Evolutionary conservation across 352 stramenopile genomes (phyloP), one percentile per base, ranked within the genome.

Genomic region (Globisporangium lucens): DNA sequence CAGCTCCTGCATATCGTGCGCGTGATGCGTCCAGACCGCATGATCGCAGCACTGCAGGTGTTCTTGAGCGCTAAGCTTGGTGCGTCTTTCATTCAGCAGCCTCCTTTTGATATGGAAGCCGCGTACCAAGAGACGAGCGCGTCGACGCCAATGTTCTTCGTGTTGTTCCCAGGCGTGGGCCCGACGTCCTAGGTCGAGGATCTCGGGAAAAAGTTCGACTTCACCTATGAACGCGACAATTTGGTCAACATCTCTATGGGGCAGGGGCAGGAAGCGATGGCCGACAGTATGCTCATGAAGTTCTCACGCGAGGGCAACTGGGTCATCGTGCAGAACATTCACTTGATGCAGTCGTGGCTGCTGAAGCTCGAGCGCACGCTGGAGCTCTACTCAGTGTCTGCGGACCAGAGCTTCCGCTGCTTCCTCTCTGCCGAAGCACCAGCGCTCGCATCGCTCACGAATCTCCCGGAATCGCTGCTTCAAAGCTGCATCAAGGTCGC

Each of bases 361-460:
- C 86, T 85, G 0, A 83, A 82, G 60, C 83, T 98, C 22, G 92
- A 97, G 57, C 75, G 83, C 10, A 80, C 89, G 4, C 61, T 95
- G 2, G 83, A 95, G 51, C 63, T 92, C 41, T 97, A 78, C 56
- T 93, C 85, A 0, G 80, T 89, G 6, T 82, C 90, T 1, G 90
- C 89, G 4, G 95, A 98, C 68, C 77, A 88, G 35, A 96, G 96
- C 68, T 98, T 98, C 69, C 89, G 95, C 6, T 98, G 94, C 66
- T 98, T 98, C 53, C 71, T 98, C 29, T 98, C 91, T 15, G 95
- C 94, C 1, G 95, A 98, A 65, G 85, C 87, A 0, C 93, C 95
- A n/a, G 78, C 87, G 12, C 67, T 91, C 8, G 72, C 85, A 0
- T 90, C 85, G 5, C 82, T 97, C 46, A 87, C 87, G 35, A 98